Percentiles rank a stretch among this genome's conserved stretches.
Evolutionary conservation across 148 eudicot genomes (phyloP).

Genomic region (Amaranthus cruentus): DNA sequence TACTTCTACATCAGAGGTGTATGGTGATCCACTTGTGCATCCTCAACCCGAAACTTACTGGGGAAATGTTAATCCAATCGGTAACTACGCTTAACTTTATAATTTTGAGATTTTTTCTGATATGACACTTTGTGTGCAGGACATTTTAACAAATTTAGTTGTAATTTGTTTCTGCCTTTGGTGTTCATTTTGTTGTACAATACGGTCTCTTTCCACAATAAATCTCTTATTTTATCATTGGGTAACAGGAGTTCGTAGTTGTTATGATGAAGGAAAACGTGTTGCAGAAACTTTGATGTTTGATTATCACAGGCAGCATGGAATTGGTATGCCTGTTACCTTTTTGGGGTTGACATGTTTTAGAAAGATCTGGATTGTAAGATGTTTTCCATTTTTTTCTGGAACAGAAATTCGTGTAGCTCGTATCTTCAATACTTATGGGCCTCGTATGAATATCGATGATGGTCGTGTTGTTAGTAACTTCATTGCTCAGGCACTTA

Average conservation of each 20-base stretch:
- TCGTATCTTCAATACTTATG: conserved; percentile 96
- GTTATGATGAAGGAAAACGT: conserved; percentile 98
- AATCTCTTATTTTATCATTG: conserved; percentile 9
- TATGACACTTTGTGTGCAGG: not conserved
- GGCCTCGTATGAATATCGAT: conserved; percentile 98
- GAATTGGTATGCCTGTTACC: conserved; percentile 51
- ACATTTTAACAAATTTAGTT: not conserved
- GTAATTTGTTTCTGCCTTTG: not conserved
- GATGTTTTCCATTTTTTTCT: conserved; percentile 3
- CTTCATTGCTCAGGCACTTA: conserved; percentile 94
- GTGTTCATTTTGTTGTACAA: not conserved
- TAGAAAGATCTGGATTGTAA: not conserved
- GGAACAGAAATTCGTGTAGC: conserved; percentile 89
- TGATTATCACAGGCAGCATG: conserved; percentile 99
- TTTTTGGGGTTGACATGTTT: not conserved
- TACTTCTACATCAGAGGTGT: conserved; percentile 86
- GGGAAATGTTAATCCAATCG: conserved; percentile 99
- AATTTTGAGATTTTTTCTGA: not conserved
- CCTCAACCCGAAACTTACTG: conserved; percentile 91
- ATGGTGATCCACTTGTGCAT: conserved; percentile 90
- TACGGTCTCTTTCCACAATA: not conserved
- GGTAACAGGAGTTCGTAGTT: conserved; percentile 78
- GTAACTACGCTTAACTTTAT: conserved; percentile 26
- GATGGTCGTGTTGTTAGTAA: conserved; percentile 99
- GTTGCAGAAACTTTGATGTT: conserved; percentile 99